These are phyloP conservation scores for Penicillium waksmanii DNA, from an alignment of 495 filamentous ascomycete genomes.

Conservation along the genomic window DNA sequence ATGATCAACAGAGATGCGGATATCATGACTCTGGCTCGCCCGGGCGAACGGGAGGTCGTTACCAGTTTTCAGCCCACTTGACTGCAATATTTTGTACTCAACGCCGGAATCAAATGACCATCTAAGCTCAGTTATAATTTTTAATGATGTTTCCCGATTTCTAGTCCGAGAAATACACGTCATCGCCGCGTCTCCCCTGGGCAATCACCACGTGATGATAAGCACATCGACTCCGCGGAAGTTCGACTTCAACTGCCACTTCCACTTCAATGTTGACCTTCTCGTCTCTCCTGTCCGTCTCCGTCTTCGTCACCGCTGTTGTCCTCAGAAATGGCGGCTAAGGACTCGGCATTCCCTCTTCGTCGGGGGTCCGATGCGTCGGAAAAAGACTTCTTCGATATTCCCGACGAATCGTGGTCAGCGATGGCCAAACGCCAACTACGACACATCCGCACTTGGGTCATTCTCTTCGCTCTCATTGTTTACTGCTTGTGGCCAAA, in stretches of 20 bases:
- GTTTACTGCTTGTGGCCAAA: constrained; percentile 38
- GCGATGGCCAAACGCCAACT: constrained; percentile 42
- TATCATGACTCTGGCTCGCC: no score
- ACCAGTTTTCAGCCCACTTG: no score
- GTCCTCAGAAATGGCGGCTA: constrained; percentile 25
- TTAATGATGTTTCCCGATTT: no score
- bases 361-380: constrained; percentile 41
- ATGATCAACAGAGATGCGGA: no score
- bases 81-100: no score
- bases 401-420: constrained; percentile 41
- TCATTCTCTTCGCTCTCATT: constrained; percentile 33
- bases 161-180: no score
- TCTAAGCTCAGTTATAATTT: no score
- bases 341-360: constrained; percentile 26
- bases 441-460: constrained; percentile 43
- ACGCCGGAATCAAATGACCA: no score
- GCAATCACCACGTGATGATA: neutral
- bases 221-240: neutral
- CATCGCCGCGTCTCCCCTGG: no score
- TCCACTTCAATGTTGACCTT: neutral
- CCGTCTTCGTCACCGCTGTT: no score
- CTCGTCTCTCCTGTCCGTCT: neutral
- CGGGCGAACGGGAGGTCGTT: no score
- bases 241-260: no score
- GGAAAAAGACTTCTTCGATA: constrained; percentile 51